Base-by-base conservation (phyloP, 2,329 filamentous ascomycete species). In the Apiospora marii region DNA sequence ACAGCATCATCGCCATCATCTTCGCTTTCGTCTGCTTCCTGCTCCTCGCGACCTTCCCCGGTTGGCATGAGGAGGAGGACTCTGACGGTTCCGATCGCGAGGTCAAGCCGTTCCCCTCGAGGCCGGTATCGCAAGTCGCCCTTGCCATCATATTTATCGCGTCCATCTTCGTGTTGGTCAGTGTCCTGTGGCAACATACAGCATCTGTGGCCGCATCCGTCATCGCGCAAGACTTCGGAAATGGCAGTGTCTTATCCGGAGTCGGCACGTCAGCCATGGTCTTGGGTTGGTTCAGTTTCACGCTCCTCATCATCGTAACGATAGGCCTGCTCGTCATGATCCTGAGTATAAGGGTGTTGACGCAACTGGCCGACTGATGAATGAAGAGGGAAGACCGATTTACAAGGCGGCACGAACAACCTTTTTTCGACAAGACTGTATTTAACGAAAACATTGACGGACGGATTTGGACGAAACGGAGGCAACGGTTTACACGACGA, bases 261-360 rank as follows among this genome's bases (percentile, higher is more conserved):
- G 75, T 77, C 2, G 79, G 81, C 0, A 95, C 94, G 68, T 94
- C 92, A 51, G 96, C 96, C 72, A 98, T 99, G 94, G 94, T 98
- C 24, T 88, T 99, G 80, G 96, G 96, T 73, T 99, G 96, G 96
- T 98, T 99, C 84, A 94, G 94, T 58, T 98, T 99, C 80, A 93
- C 94, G 30, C 83, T 98, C 70, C 88, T 99, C 76, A 97, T 99
- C 78, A 92, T 98, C 74, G 96, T 98, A 70, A 98, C 96, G 68
- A 96, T 98, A 79, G 96, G 96, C 72, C 84, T 98, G 83, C 86
- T 99, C 74, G 93, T 98, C 79, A 98, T 98, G 95, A 98, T 98
- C 79, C 85, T 98, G 82, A 98, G 95, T 84, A 96, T 98, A 81
- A 90, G 92, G 77, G 88, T 98, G 72, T 85, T 98, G 76, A 88